Evolutionary conservation across 495 filamentous ascomycete species (phyloP).

Genomic region (Massariosphaeria phaeospora): DNA sequence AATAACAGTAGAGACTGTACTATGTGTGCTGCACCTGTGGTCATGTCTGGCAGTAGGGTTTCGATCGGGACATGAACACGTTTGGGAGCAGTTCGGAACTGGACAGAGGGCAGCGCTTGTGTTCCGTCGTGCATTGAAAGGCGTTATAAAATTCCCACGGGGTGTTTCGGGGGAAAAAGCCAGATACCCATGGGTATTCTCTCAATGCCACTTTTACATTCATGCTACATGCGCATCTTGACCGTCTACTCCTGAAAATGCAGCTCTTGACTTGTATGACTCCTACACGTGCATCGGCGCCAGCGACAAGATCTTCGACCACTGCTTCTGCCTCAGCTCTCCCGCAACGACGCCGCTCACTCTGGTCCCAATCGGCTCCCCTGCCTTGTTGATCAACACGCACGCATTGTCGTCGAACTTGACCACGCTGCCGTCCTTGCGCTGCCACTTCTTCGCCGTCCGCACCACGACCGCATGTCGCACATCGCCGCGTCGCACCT

Average conservation of each 20-base stretch:
- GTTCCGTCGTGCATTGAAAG: too few relatives aligned
- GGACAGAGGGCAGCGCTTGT: too few relatives aligned
- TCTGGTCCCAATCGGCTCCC: slow-evolving; percentile 89
- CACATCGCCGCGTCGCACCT: slow-evolving; percentile 94
- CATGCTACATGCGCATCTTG: background rate
- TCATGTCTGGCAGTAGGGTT: slow-evolving; percentile 66
- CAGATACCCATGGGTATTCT: slow-evolving; percentile 26
- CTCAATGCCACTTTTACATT: slow-evolving; percentile 4
- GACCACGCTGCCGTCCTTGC: slow-evolving; percentile 81
- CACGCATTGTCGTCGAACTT: slow-evolving; percentile 98
- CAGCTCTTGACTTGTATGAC: too few relatives aligned
- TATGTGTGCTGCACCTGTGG: slow-evolving; percentile 93
- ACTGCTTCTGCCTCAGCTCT: slow-evolving; percentile 81
- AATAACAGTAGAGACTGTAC: slow-evolving; percentile 74
- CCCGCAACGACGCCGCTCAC: slow-evolving; percentile 84
- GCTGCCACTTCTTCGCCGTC: slow-evolving; percentile 76
- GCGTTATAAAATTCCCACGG: too few relatives aligned
- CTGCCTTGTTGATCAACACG: slow-evolving; percentile 93
- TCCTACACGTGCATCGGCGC: slow-evolving; percentile 67
- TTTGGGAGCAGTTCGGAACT: too few relatives aligned
- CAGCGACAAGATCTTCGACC: slow-evolving; percentile 96
- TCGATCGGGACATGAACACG: too few relatives aligned
- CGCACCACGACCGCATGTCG: slow-evolving; percentile 94
- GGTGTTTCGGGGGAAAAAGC: too few relatives aligned
- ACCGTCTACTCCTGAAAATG: slow-evolving; percentile 1